These are phyloP conservation scores for Whalleya microplaca DNA, from an alignment of 2,329 filamentous ascomycete genomes.

Conservation along the genomic window DNA sequence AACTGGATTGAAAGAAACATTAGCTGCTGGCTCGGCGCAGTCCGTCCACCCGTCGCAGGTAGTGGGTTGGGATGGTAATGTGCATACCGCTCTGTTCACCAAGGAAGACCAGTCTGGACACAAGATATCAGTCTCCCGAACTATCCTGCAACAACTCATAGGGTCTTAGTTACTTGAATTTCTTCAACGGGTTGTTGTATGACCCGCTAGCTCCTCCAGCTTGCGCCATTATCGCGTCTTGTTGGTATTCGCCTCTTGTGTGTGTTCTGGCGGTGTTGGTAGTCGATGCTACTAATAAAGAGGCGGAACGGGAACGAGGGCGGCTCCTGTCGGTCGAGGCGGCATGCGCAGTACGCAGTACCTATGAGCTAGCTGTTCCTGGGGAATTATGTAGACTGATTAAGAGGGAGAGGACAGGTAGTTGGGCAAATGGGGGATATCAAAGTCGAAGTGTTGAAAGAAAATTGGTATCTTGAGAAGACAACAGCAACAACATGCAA, in stretches of 20 bases:
- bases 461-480: not conserved
- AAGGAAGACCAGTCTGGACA: slow-evolving; percentile 83
- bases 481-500: not conserved
- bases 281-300: slow-evolving; percentile 3
- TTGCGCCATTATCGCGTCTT: slow-evolving; percentile 72
- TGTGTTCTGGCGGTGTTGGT: not conserved
- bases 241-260: slow-evolving; percentile 1
- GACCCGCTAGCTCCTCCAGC: slow-evolving; percentile 69
- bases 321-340: slow-evolving; percentile 7
- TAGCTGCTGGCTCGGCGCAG: slow-evolving; percentile 9
- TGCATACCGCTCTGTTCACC: slow-evolving; percentile 95
- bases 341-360: not conserved
- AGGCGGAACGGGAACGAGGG: slow-evolving; percentile 5
- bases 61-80: not conserved
- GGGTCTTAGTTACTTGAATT: slow-evolving; percentile 80
- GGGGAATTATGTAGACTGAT: too few species aligned
- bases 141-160: slow-evolving; percentile 9
- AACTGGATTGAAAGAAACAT: slow-evolving; percentile 56
- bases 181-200: slow-evolving; percentile 99
- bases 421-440: not conserved
- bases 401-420: not conserved
- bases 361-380: too few species aligned
- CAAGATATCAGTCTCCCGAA: slow-evolving; percentile 13
- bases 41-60: not conserved
- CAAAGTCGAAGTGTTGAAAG: not conserved